A percentile compares a stretch with the other conserved stretches of the same genome.
These are phyloP conservation scores for Crocinoboletus sp. DNA, from an alignment of 1,284 basidiomycete genomes.

Conservation along the genomic window DNA sequence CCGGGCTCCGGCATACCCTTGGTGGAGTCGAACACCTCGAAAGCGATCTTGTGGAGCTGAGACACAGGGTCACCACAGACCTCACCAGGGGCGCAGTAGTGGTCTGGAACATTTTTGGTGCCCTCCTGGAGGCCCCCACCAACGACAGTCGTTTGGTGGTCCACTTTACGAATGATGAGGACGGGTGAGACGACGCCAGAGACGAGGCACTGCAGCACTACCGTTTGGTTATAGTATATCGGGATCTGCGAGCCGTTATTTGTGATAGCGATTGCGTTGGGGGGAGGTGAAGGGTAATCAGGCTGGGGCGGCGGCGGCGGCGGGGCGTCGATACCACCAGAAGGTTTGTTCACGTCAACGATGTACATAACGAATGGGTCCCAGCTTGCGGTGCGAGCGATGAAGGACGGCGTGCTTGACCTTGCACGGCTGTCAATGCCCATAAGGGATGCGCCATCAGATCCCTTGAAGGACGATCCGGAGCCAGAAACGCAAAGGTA, in stretches of 20 bases:
- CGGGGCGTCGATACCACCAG: slow-evolving; percentile 67
- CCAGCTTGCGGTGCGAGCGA: slow-evolving; percentile 82
- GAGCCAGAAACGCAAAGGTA: slow-evolving; percentile 94
- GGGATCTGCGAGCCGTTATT: slow-evolving; percentile 76
- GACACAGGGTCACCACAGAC: slow-evolving; percentile 92
- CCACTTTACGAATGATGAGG: slow-evolving; percentile 91
- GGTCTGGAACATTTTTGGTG: slow-evolving; percentile 77
- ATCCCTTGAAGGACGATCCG: slow-evolving; percentile 84
- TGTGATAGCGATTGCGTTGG: slow-evolving; percentile 81
- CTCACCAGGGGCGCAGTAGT: slow-evolving; percentile 78
- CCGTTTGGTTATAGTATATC: slow-evolving; percentile 94
- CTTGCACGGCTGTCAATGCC: slow-evolving; percentile 73
- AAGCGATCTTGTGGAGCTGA: slow-evolving; percentile 92
- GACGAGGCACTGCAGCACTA: slow-evolving; percentile 91
- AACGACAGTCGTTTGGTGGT: slow-evolving; percentile 85
- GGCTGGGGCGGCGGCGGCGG: slow-evolving; percentile 76
- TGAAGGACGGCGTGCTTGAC: slow-evolving; percentile 75
- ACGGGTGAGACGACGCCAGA: slow-evolving; percentile 93
- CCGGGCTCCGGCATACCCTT: slow-evolving; percentile 67
- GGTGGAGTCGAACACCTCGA: slow-evolving; percentile 77
- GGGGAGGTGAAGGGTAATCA: slow-evolving; percentile 85
- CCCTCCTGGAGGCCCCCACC: slow-evolving; percentile 83
- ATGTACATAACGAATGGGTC: slow-evolving; percentile 97
- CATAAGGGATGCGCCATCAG: slow-evolving; percentile 81
- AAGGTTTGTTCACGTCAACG: slow-evolving; percentile 78